A percentile compares a stretch with the other conserved stretches of the same genome.
These are phyloP conservation scores for Ehretia macrophylla DNA, from an alignment of 257 asterid genomes.

Conservation along the genomic window DNA sequence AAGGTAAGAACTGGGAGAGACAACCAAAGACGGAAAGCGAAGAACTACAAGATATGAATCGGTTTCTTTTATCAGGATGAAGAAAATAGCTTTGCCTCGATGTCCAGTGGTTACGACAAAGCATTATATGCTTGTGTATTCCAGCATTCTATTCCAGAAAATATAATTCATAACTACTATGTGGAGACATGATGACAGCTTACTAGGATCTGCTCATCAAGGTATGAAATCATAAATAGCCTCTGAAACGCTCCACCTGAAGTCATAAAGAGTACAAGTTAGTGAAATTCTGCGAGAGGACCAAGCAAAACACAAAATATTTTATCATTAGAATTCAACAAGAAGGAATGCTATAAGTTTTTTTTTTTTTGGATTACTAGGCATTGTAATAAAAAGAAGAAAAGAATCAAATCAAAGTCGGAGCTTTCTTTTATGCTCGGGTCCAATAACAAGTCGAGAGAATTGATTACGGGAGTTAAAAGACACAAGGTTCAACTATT, in stretches of 20 bases:
- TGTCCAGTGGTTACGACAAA: too few relatives aligned
- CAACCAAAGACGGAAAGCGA: too few relatives aligned
- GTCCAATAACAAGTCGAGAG: background rate
- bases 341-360: background rate
- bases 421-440: background rate
- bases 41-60: too few relatives aligned
- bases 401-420: background rate
- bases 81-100: too few relatives aligned
- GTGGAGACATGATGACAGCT: conserved; percentile 11
- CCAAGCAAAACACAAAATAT: conserved; percentile 1
- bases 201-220: conserved; percentile 86
- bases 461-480: too few relatives aligned
- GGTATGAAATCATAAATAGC: conserved; percentile 74
- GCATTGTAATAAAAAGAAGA: background rate
- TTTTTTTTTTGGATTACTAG: background rate
- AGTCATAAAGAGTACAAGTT: conserved; percentile 9
- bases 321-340: too few relatives aligned
- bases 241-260: conserved; percentile 66
- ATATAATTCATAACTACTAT: conserved; percentile 10
- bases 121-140: background rate
- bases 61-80: too few relatives aligned
- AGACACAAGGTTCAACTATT: too few relatives aligned
- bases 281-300: background rate
- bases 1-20: too few relatives aligned
- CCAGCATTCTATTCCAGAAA: background rate